These are phyloP conservation scores for Phialophora tarda DNA, from an alignment of 2,329 filamentous ascomycete species.

Conservation along the genomic window DNA sequence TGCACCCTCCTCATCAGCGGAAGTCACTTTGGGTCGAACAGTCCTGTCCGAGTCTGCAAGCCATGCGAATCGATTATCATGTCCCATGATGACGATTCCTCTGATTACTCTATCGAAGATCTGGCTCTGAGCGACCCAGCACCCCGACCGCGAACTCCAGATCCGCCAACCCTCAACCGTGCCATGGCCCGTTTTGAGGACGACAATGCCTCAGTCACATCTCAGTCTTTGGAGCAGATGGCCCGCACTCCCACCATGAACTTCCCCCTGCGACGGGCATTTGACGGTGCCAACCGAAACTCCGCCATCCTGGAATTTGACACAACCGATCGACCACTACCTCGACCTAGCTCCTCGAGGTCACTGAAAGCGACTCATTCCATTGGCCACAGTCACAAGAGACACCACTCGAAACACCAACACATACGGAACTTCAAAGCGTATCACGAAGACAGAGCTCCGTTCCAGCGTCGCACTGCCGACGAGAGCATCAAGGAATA, in stretches of 20 bases:
- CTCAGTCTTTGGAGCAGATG: slow-evolving; percentile 54
- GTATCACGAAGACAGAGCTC: slow-evolving; percentile 77
- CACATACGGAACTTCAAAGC: slow-evolving; percentile 76
- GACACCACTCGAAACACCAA: slow-evolving; percentile 87
- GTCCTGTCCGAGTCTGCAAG: slow-evolving; percentile 86
- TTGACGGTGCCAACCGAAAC: slow-evolving; percentile 78
- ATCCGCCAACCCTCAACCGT: slow-evolving; percentile 25
- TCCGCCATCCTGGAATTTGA: slow-evolving; percentile 92
- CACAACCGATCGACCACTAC: slow-evolving; percentile 69
- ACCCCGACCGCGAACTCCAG: slow-evolving; percentile 38
- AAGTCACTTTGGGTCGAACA: slow-evolving; percentile 82
- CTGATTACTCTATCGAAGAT: slow-evolving; percentile 81
- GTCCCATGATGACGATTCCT: slow-evolving; percentile 86
- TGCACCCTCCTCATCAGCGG: slow-evolving; percentile 93
- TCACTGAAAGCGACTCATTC: slow-evolving; percentile 84
- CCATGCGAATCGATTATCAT: slow-evolving; percentile 91
- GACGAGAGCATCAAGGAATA: slow-evolving; percentile 70
- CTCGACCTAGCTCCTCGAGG: slow-evolving; percentile 89
- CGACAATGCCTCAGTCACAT: slow-evolving; percentile 54
- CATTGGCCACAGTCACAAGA: slow-evolving; percentile 71
- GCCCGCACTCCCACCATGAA: slow-evolving; percentile 65
- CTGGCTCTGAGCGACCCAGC: slow-evolving; percentile 46
- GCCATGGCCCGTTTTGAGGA: slow-evolving; percentile 48
- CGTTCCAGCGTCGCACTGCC: slow-evolving; percentile 77
- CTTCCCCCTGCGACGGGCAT: slow-evolving; percentile 67